Evolutionary conservation across 2,329 filamentous ascomycete genomes (phyloP), one percentile per base, ranked within the genome.

Genomic region (Hypoxylon sp.): DNA sequence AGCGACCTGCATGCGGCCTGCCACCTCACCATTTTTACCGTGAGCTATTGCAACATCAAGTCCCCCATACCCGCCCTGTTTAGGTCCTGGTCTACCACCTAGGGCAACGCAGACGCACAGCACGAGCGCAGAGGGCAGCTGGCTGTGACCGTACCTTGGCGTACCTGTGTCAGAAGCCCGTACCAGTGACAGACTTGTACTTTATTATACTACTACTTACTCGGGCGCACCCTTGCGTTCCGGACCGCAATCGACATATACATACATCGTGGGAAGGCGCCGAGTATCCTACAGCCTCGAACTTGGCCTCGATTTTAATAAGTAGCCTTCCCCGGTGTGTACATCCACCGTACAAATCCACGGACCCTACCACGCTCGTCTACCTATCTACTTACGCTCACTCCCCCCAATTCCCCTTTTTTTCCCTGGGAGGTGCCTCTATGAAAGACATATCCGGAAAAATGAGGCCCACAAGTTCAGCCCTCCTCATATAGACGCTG

Each of bases 1-100:
- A 80, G 80, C 79, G 75, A 81, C 80, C 74, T 83, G 82, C 82
- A 83, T 82, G 78, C 76, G 59, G 74, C 75, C 79, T 82, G 81
- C 81, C 81, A 83, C 79, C 79, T 83, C 81, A 82, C 77, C 79
- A 79, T 78, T 79, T 74, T 70, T 77, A 75, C 78, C 77, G 78
- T 77, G 79, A 78, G 76, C 77, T 77, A 77, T 78, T 79, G 75
- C 79, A 79, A 78, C 78, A 79, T 75, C 76, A 76, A 76, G 77
- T 76, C 78, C 68, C 65, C 68, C 77, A 79, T 78, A 76, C 75
- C 76, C 76, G 76, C 75, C 76, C 76, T 78, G 74, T 77, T 75
- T 72, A 76, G 63, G 72, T 73, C 75, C 73, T 74, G 73, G 72
- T 71, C 69, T 72, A 72, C 65, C 52, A 70, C 68, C 68, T 58